Conservation (phyloP, 176 grass and related monocot species). For the Chloris gayana region DNA sequence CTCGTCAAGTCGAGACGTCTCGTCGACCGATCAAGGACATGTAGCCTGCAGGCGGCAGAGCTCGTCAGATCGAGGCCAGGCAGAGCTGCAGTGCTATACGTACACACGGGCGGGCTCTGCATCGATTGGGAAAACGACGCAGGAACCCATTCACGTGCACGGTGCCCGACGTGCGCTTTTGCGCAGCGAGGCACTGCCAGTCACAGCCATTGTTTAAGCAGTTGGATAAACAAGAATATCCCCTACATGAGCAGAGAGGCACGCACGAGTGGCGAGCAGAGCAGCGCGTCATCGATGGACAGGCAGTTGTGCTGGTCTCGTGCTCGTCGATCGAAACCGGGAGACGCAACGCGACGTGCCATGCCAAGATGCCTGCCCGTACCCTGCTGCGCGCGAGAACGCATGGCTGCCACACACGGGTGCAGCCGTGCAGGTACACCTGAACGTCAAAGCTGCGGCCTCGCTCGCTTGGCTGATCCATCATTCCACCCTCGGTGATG, state of each 20-base stretch:
- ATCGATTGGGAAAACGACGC: neutral
- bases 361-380: neutral
- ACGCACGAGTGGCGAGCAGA: no score
- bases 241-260: neutral
- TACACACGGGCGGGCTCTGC: neutral
- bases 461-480: neutral
- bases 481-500: neutral
- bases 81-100: neutral
- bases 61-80: neutral
- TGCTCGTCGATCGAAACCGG: neutral
- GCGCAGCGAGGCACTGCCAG: neutral
- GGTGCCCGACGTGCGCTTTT: neutral
- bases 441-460: neutral
- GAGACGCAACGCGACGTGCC: neutral
- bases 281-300: neutral
- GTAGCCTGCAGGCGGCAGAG: neutral
- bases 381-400: neutral
- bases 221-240: neutral
- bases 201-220: constrained; percentile 1
- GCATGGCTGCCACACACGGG: neutral
- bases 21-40: neutral
- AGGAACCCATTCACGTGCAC: neutral
- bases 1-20: neutral
- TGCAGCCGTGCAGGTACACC: neutral
- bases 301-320: neutral